A percentile compares a stretch with the other conserved stretches of the same genome.
phyloP scores from a whole-genome alignment of 2,329 filamentous ascomycete genomes.

The Spiromastix sp. region DNA sequence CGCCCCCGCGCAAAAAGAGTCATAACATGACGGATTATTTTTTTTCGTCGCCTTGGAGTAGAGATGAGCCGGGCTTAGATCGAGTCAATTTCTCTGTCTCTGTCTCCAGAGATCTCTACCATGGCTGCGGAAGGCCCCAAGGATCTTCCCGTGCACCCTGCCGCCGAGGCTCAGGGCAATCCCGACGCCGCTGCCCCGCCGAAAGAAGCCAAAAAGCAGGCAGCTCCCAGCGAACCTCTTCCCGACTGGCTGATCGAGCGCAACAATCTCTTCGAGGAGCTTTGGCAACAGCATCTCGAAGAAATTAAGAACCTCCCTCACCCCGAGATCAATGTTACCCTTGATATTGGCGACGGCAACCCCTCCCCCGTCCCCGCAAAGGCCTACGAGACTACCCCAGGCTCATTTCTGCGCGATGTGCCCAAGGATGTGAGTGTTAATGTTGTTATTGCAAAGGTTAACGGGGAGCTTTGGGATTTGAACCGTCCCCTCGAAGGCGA shows the following conservation, averaged over 20 bases:
- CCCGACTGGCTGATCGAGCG: constrained; percentile 76
- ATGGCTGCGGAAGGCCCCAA: too few relatives aligned
- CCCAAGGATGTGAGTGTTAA: constrained; percentile 77
- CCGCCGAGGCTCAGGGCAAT: too few relatives aligned
- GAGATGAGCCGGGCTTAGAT: too few relatives aligned
- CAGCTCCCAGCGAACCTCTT: constrained; percentile 28
- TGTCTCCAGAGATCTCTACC: too few relatives aligned
- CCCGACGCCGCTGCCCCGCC: too few relatives aligned
- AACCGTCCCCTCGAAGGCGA: constrained; percentile 80
- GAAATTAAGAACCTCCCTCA: constrained; percentile 50
- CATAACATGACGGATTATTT: too few relatives aligned
- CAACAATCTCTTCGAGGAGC: constrained; percentile 75
- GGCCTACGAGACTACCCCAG: constrained; percentile 81
- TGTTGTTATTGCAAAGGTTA: constrained; percentile 71
- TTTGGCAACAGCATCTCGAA: constrained; percentile 75
- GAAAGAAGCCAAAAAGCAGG: constrained; percentile 17
- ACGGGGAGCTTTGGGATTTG: constrained; percentile 86
- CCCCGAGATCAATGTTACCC: constrained; percentile 38
- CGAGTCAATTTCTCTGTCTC: too few relatives aligned
- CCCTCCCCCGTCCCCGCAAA: constrained; percentile 47
- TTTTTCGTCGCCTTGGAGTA: too few relatives aligned
- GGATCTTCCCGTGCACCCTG: too few relatives aligned
- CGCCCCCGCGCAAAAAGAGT: too few relatives aligned
- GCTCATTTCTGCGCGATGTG: constrained; percentile 66
- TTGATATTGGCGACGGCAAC: constrained; percentile 33